Base-by-base conservation (phyloP, 2,329 filamentous ascomycete genomes). In the Zopfia rhizophila region DNA sequence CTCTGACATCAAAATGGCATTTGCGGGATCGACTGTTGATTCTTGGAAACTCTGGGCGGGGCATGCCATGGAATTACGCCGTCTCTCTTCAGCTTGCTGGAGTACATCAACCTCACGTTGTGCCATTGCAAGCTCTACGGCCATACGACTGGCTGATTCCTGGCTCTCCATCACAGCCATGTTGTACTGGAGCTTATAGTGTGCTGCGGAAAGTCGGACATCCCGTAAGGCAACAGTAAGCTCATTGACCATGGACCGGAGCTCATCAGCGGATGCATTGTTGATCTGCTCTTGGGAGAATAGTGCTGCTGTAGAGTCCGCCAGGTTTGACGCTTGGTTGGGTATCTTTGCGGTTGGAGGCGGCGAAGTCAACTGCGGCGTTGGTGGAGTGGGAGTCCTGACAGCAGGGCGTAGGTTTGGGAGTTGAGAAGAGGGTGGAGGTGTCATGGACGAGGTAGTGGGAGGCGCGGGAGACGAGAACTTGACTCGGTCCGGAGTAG, bases 91-190 rank as follows among this genome's bases (percentile, higher is more conserved):
- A 11, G 86, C 85, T 51, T 82, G 80, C 49, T 91, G 88, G 19
- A 97, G 77, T 10, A 92, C 89, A 51, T 96, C 89, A 14, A 96
- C 88, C 72, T 97, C 91, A 16, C 89, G 83, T 52, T 90, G 84
- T n/a, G 88, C 88, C 83, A 97, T 92, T 55, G 94, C 89, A 61
- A 96, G 89, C 72, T 97, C 93, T 4, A 97, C 92, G 24, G 87
- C 88, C 57, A 93, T 91, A 18, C 91, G 86, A 72, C 95, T 92
- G 7, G 90, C 84, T 21, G 91, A 88, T 58, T 96, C 91, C 36
- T 88, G 86, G 42, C 89, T 91, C 64, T 96, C 90, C 55, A 97
- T 86, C 38, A 84, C 86, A 19, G 96, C 81, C 64, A 97, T 82
- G 60, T 88, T 91, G 66, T 92, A 89, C 69, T 97, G 93, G 42